Evolutionary conservation across 768 basidiomycete genomes (phyloP).

Genomic region (Leccinum aurantiacum): DNA sequence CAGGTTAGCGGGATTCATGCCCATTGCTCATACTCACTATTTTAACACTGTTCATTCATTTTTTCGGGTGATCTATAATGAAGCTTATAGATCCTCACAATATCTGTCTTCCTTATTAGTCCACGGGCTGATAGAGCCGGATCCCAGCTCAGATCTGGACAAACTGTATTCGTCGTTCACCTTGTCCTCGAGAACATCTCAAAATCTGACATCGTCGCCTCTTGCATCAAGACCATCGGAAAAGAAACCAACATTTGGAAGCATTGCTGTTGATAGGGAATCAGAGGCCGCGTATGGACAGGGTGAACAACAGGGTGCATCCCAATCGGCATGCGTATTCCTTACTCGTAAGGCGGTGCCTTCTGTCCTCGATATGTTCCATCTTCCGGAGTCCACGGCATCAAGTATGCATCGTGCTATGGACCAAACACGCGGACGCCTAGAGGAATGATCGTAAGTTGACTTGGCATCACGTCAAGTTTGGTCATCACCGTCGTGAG

Average conservation of each 20-base stretch:
- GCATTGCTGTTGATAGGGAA: conserved; percentile 1
- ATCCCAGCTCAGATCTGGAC: conserved; percentile 56
- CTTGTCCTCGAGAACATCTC: conserved; percentile 16
- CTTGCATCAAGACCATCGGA: conserved; percentile 13
- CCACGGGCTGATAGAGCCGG: conserved; percentile 53
- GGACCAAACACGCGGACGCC: conserved; percentile 49
- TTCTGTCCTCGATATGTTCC: conserved; percentile 45
- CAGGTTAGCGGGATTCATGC: conserved; percentile 44
- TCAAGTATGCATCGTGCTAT: conserved; percentile 63
- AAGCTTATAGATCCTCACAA: conserved; percentile 70
- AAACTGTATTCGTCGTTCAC: conserved; percentile 45
- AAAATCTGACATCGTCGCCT: conserved; percentile 9
- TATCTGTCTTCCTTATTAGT: conserved; percentile 64
- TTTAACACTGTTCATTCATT: conserved; percentile 1
- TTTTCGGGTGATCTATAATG: background rate
- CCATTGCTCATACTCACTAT: background rate
- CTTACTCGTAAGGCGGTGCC: conserved; percentile 57
- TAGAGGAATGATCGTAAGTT: conserved; percentile 17
- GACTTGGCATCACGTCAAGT: background rate
- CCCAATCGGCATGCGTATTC: conserved; percentile 36
- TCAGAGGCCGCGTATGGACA: background rate
- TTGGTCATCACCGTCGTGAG: conserved; percentile 8
- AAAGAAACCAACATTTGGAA: background rate
- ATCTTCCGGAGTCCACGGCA: conserved; percentile 43
- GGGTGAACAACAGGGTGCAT: background rate